A percentile compares a stretch with the other conserved stretches of the same genome.
phyloP scores from a whole-genome alignment of 805 yeast genomes.

The Saturnispora sanitii region DNA sequence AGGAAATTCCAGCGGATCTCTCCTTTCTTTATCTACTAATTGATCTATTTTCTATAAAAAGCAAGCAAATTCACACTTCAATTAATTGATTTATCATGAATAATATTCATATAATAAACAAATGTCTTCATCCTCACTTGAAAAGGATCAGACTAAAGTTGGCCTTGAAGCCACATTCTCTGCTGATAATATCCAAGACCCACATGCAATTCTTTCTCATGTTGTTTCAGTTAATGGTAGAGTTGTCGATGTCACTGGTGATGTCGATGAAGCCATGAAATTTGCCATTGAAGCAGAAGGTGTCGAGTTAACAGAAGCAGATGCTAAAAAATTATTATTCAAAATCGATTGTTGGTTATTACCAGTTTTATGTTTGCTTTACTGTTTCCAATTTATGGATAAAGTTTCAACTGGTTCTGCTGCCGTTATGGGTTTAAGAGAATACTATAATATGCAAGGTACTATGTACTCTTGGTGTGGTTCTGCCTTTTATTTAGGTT shows the following conservation, averaged over 20 bases:
- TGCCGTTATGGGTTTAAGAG: slow-evolving; percentile 44
- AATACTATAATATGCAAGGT: slow-evolving; percentile 40
- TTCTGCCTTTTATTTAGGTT: slow-evolving; percentile 29
- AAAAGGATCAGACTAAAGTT: neutral
- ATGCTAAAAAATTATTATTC: slow-evolving; percentile 6
- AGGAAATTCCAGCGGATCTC: too few species aligned
- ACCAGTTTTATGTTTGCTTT: slow-evolving; percentile 40
- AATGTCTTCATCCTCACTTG: neutral
- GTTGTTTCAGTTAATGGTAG: slow-evolving; percentile 1
- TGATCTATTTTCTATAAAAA: too few species aligned
- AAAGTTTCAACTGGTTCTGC: slow-evolving; percentile 46
- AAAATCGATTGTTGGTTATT: slow-evolving; percentile 43
- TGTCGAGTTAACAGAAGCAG: slow-evolving; percentile 7
- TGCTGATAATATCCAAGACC: slow-evolving; percentile 3
- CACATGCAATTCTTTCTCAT: slow-evolving; percentile 1
- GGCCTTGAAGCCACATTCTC: slow-evolving; percentile 5
- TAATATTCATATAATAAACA: too few species aligned
- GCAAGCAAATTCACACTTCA: too few species aligned
- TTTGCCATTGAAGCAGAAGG: slow-evolving; percentile 8
- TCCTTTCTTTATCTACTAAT: too few species aligned
- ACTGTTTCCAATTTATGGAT: slow-evolving; percentile 51
- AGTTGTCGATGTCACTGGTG: slow-evolving; percentile 8
- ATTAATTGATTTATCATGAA: too few species aligned
- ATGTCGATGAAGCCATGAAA: slow-evolving; percentile 12
- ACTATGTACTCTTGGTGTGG: slow-evolving; percentile 25